Evolutionary conservation across 306 rosid genomes (phyloP), one percentile per base, ranked within the genome.

Genomic region (Dalbergia cultrata): DNA sequence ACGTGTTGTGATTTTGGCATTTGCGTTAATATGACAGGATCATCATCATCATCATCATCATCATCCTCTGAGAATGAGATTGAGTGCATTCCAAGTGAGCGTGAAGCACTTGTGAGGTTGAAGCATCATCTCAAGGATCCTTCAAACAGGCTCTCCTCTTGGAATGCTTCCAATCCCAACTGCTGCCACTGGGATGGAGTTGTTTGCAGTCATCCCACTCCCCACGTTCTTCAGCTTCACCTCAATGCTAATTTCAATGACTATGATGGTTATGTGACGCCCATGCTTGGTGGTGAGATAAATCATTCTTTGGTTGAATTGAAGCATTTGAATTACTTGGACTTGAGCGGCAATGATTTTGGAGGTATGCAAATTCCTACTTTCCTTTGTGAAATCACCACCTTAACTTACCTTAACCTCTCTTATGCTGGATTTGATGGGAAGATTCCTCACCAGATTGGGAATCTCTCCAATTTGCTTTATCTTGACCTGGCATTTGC

Each of bases 201-300:
- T 26, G 41, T 3, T 7, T 86, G 87, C 10, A 65, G 73, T 12
- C 14, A 65, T 35, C 0, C 1, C 3, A 86, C 86, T 1, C 45
- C 76, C 18, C 76, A 50, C 17, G 44, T 82, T 74, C 60, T 2
- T 5, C 61, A 78, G 13, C 59, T 81, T 12, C 41, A 52, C 1
- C 79, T 82, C 26, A 45, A 3, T 0, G 0, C 1, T 50, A 4
- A 3, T 13, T 50, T 2, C 2, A 17, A 11, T 49, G n/a, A 16
- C 17, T 2, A 13, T 13, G 44, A 8, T 1, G 61, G n/a, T 31
- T 13, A 50, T 26, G 5, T 4, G 14, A 10, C 9, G 44, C 9
- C 35, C 1, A 0, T 0, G 22, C 19, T 67, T 17, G 9, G 49
- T 9, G 76, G 64, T 14, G 17, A 33, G 64, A 9, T 71, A 22